These are phyloP conservation scores for Physaria fendleri DNA, from an alignment of 345 rosid genomes.

Conservation along the genomic window DNA sequence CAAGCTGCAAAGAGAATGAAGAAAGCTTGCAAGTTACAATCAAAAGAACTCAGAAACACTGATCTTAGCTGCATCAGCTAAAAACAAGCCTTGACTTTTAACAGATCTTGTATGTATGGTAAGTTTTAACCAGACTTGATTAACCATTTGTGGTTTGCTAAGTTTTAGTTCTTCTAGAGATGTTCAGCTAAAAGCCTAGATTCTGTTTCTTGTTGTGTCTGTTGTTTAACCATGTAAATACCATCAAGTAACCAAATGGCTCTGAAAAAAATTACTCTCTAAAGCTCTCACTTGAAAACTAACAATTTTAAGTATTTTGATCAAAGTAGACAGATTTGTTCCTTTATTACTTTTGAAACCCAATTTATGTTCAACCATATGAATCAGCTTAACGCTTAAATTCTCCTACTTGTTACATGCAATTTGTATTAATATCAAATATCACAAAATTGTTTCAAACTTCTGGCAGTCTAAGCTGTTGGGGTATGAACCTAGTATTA, in stretches of 20 bases:
- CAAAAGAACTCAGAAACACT: constrained; percentile 23
- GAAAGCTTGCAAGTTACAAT: constrained; percentile 46
- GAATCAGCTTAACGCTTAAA: no score
- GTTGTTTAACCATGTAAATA: constrained; percentile 27
- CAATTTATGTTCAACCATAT: no score
- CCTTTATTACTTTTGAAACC: no score
- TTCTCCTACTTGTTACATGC: no score
- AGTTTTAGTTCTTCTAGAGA: constrained; percentile 9
- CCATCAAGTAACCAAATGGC: constrained; percentile 12
- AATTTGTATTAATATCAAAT: no score
- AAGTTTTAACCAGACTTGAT: constrained; percentile 11
- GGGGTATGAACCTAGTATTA: no score
- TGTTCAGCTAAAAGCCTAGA: constrained; percentile 22
- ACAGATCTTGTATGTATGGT: constrained; percentile 11
- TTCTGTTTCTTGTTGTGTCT: constrained; percentile 19
- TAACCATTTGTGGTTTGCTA: constrained; percentile 23
- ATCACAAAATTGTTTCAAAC: no score
- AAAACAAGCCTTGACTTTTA: constrained; percentile 8
- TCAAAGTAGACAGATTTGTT: no score
- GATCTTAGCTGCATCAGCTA: constrained; percentile 36
- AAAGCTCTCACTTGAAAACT: constrained; percentile 13
- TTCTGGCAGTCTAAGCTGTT: no score
- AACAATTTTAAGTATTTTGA: no score
- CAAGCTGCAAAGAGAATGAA: constrained; percentile 90
- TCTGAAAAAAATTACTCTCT: constrained; percentile 2